phyloP scores from a whole-genome alignment of 2,329 filamentous ascomycete species.

The Xylariaceae sp. region DNA sequence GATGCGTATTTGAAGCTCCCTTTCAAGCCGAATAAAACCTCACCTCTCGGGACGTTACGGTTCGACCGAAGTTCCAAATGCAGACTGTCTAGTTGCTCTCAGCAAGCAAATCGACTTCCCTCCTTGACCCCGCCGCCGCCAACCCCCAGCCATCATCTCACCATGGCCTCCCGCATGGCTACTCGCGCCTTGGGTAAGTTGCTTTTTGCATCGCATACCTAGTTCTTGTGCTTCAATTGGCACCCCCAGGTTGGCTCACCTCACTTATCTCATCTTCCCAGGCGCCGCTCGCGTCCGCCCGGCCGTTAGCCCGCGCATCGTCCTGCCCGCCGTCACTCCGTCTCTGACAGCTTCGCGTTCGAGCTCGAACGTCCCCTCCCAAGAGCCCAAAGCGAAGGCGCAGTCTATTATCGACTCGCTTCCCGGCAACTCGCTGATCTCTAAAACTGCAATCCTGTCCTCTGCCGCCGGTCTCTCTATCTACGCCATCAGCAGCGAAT shows the following conservation, averaged over 20 bases:
- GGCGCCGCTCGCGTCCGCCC: constrained; percentile 90
- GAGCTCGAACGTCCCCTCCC: constrained; percentile 71
- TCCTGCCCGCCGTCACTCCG: constrained; percentile 35
- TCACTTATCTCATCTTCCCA: constrained; percentile 36
- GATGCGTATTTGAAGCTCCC: constrained; percentile 20
- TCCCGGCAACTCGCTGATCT: constrained; percentile 85
- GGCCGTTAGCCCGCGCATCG: constrained; percentile 59
- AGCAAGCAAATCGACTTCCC: constrained; percentile 41
- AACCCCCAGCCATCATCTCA: constrained; percentile 54
- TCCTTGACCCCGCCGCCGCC: constrained; percentile 39
- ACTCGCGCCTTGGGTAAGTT: constrained; percentile 89
- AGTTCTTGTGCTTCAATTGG: constrained; percentile 6
- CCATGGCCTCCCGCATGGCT: constrained; percentile 97
- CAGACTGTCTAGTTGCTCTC: constrained; percentile 16
- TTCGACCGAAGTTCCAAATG: constrained; percentile 23
- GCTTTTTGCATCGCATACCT: background rate
- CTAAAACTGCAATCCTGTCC: constrained; percentile 96
- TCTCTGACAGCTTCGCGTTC: constrained; percentile 64
- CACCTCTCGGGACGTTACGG: constrained; percentile 22
- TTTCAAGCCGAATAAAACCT: constrained; percentile 35
- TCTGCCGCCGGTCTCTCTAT: constrained; percentile 84
- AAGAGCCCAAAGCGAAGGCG: constrained; percentile 95
- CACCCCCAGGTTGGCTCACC: constrained; percentile 27
- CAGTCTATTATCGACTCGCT: constrained; percentile 91
- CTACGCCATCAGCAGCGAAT: constrained; percentile 98